Evolutionary conservation across 345 rosid species (phyloP).

Genomic region (Schrenkiella parvula): DNA sequence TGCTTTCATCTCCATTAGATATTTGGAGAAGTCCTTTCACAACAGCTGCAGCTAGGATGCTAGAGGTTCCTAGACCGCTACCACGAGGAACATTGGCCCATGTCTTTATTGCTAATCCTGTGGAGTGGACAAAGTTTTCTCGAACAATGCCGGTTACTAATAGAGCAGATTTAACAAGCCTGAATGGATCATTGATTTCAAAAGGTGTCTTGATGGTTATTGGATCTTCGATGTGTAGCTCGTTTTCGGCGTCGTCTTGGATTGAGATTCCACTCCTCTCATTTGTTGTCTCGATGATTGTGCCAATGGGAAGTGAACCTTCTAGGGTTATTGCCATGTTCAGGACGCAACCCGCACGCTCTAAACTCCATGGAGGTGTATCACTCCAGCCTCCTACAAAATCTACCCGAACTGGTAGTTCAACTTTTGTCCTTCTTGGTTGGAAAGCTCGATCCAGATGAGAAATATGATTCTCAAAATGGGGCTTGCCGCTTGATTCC

Average conservation of each 20-base stretch:
- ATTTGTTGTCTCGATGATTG: slow-evolving; percentile 65
- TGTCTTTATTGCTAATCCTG: slow-evolving; percentile 65
- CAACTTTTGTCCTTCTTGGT: slow-evolving; percentile 55
- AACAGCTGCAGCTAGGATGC: slow-evolving; percentile 96
- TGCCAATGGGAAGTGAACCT: slow-evolving; percentile 84
- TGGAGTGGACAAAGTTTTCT: slow-evolving; percentile 37
- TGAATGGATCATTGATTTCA: slow-evolving; percentile 57
- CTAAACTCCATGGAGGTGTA: slow-evolving; percentile 98
- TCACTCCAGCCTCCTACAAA: slow-evolving; percentile 99
- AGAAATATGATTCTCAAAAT: slow-evolving; percentile 28
- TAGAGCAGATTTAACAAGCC: slow-evolving; percentile 87
- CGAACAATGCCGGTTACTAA: slow-evolving; percentile 69
- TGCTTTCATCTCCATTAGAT: slow-evolving; percentile 65
- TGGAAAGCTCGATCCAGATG: slow-evolving; percentile 30
- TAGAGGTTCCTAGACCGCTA: slow-evolving; percentile 94
- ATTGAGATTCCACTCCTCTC: slow-evolving; percentile 50
- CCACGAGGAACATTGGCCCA: slow-evolving; percentile 98
- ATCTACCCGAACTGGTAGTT: slow-evolving; percentile 90
- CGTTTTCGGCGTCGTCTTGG: slow-evolving; percentile 68
- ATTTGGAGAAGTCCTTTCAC: slow-evolving; percentile 85
- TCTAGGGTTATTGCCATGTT: slow-evolving; percentile 88
- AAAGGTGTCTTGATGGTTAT: slow-evolving; percentile 62
- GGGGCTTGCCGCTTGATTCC: slow-evolving; percentile 37
- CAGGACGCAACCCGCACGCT: slow-evolving; percentile 91
- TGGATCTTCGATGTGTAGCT: slow-evolving; percentile 46